phyloP scores from a whole-genome alignment of 139 green algal genomes.

The Diplosphaera chodatii region DNA sequence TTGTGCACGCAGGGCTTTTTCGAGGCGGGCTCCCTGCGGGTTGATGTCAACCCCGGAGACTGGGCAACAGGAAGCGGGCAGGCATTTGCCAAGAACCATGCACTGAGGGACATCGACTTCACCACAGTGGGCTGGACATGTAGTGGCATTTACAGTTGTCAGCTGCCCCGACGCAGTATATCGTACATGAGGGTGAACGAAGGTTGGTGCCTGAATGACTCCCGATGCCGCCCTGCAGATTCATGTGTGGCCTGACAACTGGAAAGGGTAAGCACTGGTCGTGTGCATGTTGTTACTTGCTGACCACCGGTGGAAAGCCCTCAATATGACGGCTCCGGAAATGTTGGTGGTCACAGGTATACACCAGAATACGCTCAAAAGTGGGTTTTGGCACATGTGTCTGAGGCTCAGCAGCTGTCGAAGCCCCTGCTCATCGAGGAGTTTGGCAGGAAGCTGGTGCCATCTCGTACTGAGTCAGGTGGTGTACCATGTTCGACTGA shows the following conservation, averaged over 20 bases:
- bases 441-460: slow-evolving; percentile 48
- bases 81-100: slow-evolving; percentile 43
- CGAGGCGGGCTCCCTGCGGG: not conserved
- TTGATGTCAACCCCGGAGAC: slow-evolving; percentile 18
- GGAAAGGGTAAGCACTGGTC: too few species aligned
- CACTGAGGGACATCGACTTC: slow-evolving; percentile 44
- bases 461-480: not conserved
- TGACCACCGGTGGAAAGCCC: too few species aligned
- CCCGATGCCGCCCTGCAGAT: not conserved
- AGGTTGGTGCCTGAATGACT: too few species aligned
- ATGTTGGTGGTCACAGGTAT: too few species aligned
- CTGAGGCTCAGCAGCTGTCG: slow-evolving; percentile 19
- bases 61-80: slow-evolving; percentile 42
- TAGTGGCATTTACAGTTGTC: too few species aligned
- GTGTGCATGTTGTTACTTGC: too few species aligned
- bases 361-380: too few species aligned
- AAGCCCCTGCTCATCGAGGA: slow-evolving; percentile 76
- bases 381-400: slow-evolving; percentile 30
- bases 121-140: slow-evolving; percentile 28
- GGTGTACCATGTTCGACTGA: too few species aligned
- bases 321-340: too few species aligned
- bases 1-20: slow-evolving; percentile 69
- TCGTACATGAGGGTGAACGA: too few species aligned
- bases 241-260: slow-evolving; percentile 57
- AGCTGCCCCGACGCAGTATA: too few species aligned